phyloP scores from a whole-genome alignment of 2,329 filamentous ascomycete species.

The Alternaria rosae region DNA sequence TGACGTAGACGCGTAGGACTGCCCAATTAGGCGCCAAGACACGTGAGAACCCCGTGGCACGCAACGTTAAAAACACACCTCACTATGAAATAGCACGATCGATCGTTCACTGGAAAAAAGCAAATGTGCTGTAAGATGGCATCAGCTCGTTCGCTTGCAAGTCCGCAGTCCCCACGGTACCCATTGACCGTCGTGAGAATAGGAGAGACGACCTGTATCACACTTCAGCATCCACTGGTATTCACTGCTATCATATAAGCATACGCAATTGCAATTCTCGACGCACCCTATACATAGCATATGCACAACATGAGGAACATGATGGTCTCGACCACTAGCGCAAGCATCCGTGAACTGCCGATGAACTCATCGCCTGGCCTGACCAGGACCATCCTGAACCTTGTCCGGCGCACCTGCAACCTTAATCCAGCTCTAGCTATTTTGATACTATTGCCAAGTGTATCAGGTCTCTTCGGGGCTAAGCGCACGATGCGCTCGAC shows the following conservation, averaged over 20 bases:
- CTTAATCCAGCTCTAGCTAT: slow-evolving; percentile 5
- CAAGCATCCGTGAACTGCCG: slow-evolving; percentile 2
- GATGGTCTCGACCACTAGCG: neutral
- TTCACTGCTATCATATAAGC: neutral
- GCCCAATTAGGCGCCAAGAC: neutral
- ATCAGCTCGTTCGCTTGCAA: neutral
- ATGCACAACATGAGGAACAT: neutral
- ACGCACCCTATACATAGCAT: neutral
- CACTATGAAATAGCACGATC: neutral
- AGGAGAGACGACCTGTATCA: neutral
- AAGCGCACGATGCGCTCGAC: neutral
- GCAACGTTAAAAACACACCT: neutral
- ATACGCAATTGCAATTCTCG: neutral
- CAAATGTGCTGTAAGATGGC: neutral
- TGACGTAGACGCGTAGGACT: slow-evolving; percentile 18
- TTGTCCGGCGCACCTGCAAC: slow-evolving; percentile 2
- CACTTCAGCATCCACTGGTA: neutral
- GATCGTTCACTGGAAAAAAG: neutral
- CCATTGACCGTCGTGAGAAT: neutral
- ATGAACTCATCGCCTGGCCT: slow-evolving; percentile 2
- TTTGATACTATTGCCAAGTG: neutral
- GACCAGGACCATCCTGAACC: slow-evolving; percentile 1
- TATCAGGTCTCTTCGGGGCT: neutral
- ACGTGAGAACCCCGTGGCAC: neutral
- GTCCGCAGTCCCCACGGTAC: neutral